Conservation (phyloP, 78 protist genomes). For the Dictyostelium discoideum region DNA sequence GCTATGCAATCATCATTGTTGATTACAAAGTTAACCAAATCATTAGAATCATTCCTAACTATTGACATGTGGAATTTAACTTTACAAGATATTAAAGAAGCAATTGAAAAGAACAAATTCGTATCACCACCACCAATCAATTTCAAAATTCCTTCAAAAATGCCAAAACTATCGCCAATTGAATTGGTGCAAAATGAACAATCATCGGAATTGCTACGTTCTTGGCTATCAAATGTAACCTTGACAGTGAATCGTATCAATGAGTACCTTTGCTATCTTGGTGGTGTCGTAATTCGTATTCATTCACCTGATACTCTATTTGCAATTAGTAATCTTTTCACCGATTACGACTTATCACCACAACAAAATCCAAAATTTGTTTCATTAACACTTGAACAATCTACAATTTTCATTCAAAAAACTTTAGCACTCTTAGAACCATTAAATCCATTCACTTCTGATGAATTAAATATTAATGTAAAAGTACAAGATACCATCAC, state of each 20-base stretch:
- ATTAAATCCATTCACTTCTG: slow-evolving; percentile 8
- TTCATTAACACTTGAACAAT: neutral
- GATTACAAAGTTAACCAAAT: slow-evolving; percentile 34
- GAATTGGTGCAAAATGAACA: neutral
- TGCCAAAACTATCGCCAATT: neutral
- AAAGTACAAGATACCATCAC: slow-evolving; percentile 12
- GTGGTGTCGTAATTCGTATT: slow-evolving; percentile 54
- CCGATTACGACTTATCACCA: neutral
- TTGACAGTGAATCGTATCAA: slow-evolving; percentile 20
- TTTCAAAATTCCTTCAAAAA: slow-evolving; percentile 46
- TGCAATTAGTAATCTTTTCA: neutral
- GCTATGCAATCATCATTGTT: slow-evolving; percentile 48
- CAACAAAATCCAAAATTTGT: slow-evolving; percentile 2
- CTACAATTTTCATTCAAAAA: neutral
- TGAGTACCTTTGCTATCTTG: slow-evolving; percentile 63
- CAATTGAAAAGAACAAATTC: slow-evolving; percentile 44
- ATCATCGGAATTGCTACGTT: neutral
- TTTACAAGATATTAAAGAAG: neutral
- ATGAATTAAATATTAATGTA: slow-evolving; percentile 9
- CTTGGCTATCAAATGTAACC: slow-evolving; percentile 38
- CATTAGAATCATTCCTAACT: slow-evolving; percentile 22
- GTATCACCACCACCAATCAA: slow-evolving; percentile 65
- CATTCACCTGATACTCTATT: neutral
- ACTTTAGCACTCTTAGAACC: neutral
- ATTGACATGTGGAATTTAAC: slow-evolving; percentile 22